Base-by-base conservation (phyloP, 83 land plant genomes). In the Larix sibirica region DNA sequence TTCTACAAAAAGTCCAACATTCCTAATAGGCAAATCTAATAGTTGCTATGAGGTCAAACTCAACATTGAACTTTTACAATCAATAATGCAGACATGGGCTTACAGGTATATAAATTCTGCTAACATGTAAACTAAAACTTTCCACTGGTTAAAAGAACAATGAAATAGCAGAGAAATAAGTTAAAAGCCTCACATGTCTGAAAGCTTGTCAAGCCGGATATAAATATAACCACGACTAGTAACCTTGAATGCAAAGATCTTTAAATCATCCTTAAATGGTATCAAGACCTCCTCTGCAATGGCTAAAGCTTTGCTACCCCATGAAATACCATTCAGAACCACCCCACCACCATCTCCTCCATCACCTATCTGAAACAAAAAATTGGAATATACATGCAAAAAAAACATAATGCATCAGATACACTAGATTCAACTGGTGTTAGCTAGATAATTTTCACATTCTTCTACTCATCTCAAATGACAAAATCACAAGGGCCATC, bases 331-430 rank as follows among this genome's bases (percentile, higher is more conserved):
- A 56, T 87, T 71, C 38, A 94, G 81, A 33, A 90, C 91, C 31
- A 92, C 81, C 14, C 96, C 96, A 67, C 96, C 96, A 56, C 96
- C 96, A 87, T 87, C 92, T 42, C 89, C 94, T 86, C 96, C 96
- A 87, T 94, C 96, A 62, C 81, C 70, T 42, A 80, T 62, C 81
- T 80, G 50, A 54, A 26, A 14, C n/a, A 54, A n/a, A 54, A 42
- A 24, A 24, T 23, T 23, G 40, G 62, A 54, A 33, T 64, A 24
- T 65, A 65, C 26, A n/a, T 6, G 7, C 13, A 65, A 78, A 77
- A n/a, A 58, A 28, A 18, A 33, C 10, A 80, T 28, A n/a, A 63
- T n/a, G 12, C 2, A 36, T 62, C 18, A 17, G 16, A 20, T 63
- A 64, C 70, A 80, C 33, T 60, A 36, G 24, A 62, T 31, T 24